These are phyloP conservation scores for Conticribra guillardii DNA, from an alignment of 108 stramenopile species.

Conservation along the genomic window DNA sequence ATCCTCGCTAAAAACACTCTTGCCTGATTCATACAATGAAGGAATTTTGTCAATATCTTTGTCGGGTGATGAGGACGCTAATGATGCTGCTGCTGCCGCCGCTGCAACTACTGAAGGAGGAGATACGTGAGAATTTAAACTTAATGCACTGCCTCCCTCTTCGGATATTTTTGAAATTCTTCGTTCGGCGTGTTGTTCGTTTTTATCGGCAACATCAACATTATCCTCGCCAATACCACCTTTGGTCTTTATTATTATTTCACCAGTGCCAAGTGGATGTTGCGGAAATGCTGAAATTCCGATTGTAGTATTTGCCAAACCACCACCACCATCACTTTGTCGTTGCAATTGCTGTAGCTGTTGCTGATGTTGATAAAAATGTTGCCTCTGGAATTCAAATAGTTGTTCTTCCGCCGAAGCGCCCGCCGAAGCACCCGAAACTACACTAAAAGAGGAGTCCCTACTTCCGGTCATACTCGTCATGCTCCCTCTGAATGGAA, in stretches of 20 bases:
- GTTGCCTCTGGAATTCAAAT: no score
- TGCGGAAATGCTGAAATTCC: no score
- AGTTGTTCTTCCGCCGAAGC: no score
- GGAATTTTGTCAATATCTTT: no score
- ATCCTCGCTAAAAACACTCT: no score
- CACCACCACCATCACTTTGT: no score
- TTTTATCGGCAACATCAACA: no score
- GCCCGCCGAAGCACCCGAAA: background rate
- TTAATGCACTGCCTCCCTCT: background rate
- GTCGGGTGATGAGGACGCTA: background rate
- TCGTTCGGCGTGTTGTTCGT: background rate
- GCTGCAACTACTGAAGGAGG: background rate
- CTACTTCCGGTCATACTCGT: background rate
- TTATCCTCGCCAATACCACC: background rate
- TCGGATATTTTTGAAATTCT: background rate
- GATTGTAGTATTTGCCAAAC: no score
- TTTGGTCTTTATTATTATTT: background rate
- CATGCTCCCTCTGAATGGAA: slow-evolving; percentile 3
- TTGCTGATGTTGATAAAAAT: no score
- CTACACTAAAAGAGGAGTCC: background rate
- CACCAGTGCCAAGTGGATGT: no score
- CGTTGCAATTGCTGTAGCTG: no score
- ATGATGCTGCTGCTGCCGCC: background rate
- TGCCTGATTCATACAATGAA: no score
- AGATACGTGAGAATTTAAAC: background rate